Evolutionary conservation across 192 early-diverging fungal genomes (phyloP), one percentile per base, ranked within the genome.

Genomic region (Paraglomus occultum): DNA sequence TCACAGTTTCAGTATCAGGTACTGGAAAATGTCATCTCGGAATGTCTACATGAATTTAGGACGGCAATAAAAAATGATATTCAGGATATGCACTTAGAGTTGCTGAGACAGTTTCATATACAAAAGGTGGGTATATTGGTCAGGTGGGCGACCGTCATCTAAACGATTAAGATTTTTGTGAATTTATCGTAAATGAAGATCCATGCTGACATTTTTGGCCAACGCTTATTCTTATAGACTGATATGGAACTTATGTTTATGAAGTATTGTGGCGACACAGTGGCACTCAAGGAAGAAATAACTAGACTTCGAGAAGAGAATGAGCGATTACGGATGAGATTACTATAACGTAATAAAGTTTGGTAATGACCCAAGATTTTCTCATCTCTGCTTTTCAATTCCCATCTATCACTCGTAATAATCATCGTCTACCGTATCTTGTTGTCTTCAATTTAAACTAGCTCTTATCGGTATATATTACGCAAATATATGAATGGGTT

Each of bases 61-160:
- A 71, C 59, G 43, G 78, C 81, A 52, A 67, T 90, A 22, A 74
- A 81, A 20, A 80, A 76, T 17, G 87, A 89, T 67, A 80, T 90
- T 42, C 86, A 87, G 38, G 87, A 90, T 54, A 85, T 90, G 86
- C 89, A 90, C 73, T 51, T 90, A 45, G 89, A 90, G 38, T 51
- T 90, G 40, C 47, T 90, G 49, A 75, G 85, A 47, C 86, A 90
- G 64, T 90, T 90, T 77, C 80, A 82, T 60, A 81, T 85, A 22
- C 89, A 90, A 75, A 85, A 85, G 76, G 84, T 89, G 11, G 38
- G 67, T 64, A 64, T 0, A 20, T 5, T 6, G 54, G 20, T 31
- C 15, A 1, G 11, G 20, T 11, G 20, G 17, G 48, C 7, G 14
- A 42, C 51, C n/a, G 52, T 51, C 74, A 42, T 31, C 46, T 51